Base-by-base conservation (phyloP, 305 asterid species). In the Fraxinus sp. region DNA sequence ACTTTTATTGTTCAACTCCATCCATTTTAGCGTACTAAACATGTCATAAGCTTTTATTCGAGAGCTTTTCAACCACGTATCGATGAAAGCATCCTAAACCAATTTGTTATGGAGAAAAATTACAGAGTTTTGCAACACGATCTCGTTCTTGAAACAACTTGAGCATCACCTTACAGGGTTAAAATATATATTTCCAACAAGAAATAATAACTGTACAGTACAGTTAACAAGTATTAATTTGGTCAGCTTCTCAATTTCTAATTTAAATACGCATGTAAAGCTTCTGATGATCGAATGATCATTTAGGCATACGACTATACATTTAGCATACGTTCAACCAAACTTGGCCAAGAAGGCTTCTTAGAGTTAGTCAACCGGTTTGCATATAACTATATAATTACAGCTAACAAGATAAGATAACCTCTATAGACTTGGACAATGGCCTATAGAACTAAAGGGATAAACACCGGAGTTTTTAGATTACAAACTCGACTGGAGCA, bases 301-400 rank as follows among this genome's bases (percentile, higher is more conserved):
- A 80, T 46, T 36, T 10, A 32, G 18, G 74, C 14, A 35, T 36
- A 43, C 72, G 83, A 80, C 92, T 84, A 85, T 88, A 90, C 91
- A 89, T 87, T 84, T 77, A 82, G 81, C 75, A 80, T 80, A 80
- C 79, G 85, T 86, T 86, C 85, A 82, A 87, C 84, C 83, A 68
- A 20, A 80, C 9, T 66, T 8, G 22, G 83, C 77, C 81, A 82
- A 57, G 75, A 71, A 73, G 79, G 86, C 87, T 79, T 84, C 83
- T 81, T 62, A 84, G 73, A 82, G 81, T 83, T 77, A 79, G 89
- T 82, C 81, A 74, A 80, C 81, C 41, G 84, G 81, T 80, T 86
- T 62, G 77, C 68, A 82, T 79, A 57, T 88, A 89, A 70, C 74
- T 91, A 89, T 90, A 91, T 30, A 81, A 70, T 87, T 84, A 83